Conservation (phyloP, 1,284 basidiomycete species). For the Peniophora sp. region DNA sequence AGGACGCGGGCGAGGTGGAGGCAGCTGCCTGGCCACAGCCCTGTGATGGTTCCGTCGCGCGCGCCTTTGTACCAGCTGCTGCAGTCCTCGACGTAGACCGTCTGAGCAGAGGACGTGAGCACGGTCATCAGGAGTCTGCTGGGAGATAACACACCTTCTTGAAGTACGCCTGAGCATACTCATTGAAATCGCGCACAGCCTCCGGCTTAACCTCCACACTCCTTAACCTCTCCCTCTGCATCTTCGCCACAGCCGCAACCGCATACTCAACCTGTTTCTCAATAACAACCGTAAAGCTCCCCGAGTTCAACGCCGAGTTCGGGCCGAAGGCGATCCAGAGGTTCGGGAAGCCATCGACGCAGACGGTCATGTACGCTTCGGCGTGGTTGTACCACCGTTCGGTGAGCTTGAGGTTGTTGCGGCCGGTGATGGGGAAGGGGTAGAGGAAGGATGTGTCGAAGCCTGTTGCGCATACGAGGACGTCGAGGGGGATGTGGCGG, state of each 20-base stretch:
- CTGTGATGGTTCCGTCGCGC: conserved; percentile 48
- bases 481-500: conserved; percentile 38
- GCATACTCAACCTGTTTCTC: conserved; percentile 48
- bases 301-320: conserved; percentile 41
- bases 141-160: conserved; percentile 23
- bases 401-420: conserved; percentile 33
- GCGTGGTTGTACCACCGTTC: conserved; percentile 39
- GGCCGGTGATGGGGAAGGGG: conserved; percentile 40
- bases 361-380: conserved; percentile 39
- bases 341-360: conserved; percentile 50
- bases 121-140: background rate
- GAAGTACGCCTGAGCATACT: conserved; percentile 43
- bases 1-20: conserved; percentile 44
- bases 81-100: conserved; percentile 51
- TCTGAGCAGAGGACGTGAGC: conserved; percentile 24
- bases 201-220: conserved; percentile 43
- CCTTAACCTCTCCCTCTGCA: conserved; percentile 46
- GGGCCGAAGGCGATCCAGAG: conserved; percentile 45
- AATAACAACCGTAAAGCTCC: conserved; percentile 38
- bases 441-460: conserved; percentile 41
- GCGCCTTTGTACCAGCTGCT: conserved; percentile 58
- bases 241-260: conserved; percentile 37
- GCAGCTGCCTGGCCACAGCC: conserved; percentile 56
- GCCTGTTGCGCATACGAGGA: conserved; percentile 53
- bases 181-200: conserved; percentile 47